Evolutionary conservation across 345 rosid genomes (phyloP).

Genomic region (Pugionium cornutum): DNA sequence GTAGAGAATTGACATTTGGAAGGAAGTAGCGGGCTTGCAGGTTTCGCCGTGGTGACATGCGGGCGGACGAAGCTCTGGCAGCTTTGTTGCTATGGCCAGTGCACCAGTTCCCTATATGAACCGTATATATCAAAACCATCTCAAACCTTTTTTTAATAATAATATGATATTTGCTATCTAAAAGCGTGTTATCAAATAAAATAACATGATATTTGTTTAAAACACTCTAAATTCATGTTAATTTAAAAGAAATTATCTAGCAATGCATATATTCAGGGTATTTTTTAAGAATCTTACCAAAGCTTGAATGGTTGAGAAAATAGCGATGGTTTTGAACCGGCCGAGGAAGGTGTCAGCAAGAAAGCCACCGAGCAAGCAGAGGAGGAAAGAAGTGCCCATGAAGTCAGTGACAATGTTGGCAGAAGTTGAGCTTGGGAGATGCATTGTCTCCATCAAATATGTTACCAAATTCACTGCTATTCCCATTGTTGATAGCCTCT

Average conservation of each 20-base stretch:
- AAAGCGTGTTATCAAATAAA: no score
- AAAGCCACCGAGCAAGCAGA: slow-evolving; percentile 72
- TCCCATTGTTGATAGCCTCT: slow-evolving; percentile 74
- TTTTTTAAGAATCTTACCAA: slow-evolving; percentile 52
- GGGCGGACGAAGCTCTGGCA: slow-evolving; percentile 70
- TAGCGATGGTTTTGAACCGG: slow-evolving; percentile 68
- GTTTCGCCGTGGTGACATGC: slow-evolving; percentile 47
- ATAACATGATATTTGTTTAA: no score
- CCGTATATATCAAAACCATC: neutral
- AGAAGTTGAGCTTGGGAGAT: slow-evolving; percentile 61
- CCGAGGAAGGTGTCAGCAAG: slow-evolving; percentile 73
- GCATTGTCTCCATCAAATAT: slow-evolving; percentile 64
- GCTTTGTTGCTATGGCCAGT: slow-evolving; percentile 57
- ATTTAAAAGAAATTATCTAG: no score
- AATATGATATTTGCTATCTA: no score
- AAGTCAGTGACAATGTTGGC: slow-evolving; percentile 70
- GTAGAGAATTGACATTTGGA: slow-evolving; percentile 76
- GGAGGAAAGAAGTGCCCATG: slow-evolving; percentile 66
- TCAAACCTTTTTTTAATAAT: neutral
- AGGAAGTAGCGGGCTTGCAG: slow-evolving; percentile 57
- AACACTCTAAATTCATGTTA: no score
- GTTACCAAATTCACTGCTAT: slow-evolving; percentile 80
- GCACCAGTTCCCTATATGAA: slow-evolving; percentile 65
- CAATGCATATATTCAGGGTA: no score
- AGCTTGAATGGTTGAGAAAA: slow-evolving; percentile 62